phyloP scores from a whole-genome alignment of 352 stramenopile species.

The Bremia lactucae region DNA sequence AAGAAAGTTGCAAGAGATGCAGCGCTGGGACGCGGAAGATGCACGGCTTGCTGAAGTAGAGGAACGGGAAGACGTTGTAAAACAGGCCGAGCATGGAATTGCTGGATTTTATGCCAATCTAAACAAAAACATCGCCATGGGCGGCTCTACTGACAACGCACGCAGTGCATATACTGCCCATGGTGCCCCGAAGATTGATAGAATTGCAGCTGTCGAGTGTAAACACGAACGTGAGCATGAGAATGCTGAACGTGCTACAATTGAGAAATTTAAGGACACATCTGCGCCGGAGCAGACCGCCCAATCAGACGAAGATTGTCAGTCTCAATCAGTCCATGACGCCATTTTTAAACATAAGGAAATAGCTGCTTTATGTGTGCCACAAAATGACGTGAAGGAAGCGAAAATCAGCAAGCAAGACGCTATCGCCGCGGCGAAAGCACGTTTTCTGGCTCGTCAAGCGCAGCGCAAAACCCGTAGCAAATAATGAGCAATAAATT shows the following conservation, averaged over 20 bases:
- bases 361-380: constrained; percentile 2
- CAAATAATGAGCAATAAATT: not conserved
- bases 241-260: not conserved
- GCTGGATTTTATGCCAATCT: constrained; percentile 87
- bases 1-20: constrained; percentile 83
- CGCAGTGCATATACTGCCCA: constrained; percentile 77
- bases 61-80: constrained; percentile 62
- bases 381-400: constrained; percentile 7
- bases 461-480: constrained; percentile 23
- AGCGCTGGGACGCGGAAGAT: constrained; percentile 82
- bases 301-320: constrained; percentile 1
- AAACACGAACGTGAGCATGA: constrained; percentile 2
- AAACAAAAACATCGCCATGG: constrained; percentile 89
- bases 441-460: constrained; percentile 82
- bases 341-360: not conserved
- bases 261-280: constrained; percentile 2
- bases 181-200: constrained; percentile 6
- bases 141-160: constrained; percentile 51
- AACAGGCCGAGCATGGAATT: constrained; percentile 65
- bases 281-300: constrained; percentile 12
- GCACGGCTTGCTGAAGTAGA: constrained; percentile 50
- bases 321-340: constrained; percentile 5
- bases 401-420: constrained; percentile 53
- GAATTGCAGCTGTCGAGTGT: too few species aligned
- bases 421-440: constrained; percentile 59